A percentile compares a stretch with the other conserved stretches of the same genome.
These are phyloP conservation scores for Adansonia grandidieri DNA, from an alignment of 441 rosid species.

Conservation along the genomic window DNA sequence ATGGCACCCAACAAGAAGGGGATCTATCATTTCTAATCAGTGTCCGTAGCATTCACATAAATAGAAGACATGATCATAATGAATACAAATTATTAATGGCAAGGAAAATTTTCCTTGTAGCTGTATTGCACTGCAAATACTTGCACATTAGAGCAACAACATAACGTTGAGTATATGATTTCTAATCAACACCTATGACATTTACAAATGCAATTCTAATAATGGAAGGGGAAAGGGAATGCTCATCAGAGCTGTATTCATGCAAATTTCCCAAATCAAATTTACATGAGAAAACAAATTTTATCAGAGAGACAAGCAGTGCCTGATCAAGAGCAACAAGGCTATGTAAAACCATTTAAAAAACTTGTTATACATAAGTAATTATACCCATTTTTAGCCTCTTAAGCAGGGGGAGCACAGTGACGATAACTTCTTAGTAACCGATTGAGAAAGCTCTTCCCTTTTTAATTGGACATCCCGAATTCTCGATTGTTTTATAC, in stretches of 20 bases:
- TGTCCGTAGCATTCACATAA: background rate
- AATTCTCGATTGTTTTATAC: no score
- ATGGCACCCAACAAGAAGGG: background rate
- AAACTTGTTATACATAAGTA: constrained; percentile 4
- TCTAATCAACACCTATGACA: background rate
- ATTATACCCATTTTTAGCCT: no score
- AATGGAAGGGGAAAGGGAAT: background rate
- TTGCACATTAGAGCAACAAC: background rate
- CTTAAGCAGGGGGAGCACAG: no score
- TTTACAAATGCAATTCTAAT: background rate
- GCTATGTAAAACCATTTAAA: background rate
- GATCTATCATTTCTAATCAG: background rate
- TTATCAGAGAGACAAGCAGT: background rate
- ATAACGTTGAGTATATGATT: background rate
- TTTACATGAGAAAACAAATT: background rate
- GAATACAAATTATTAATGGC: background rate
- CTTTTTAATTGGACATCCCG: no score
- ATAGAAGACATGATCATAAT: background rate
- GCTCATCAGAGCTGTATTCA: background rate
- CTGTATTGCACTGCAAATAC: background rate
- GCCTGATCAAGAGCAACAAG: background rate
- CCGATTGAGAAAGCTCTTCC: no score
- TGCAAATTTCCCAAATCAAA: background rate
- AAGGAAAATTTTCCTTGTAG: background rate
- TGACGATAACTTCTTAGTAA: constrained; percentile 42